Conservation (phyloP, 768 basidiomycete genomes). For the Lentinus tigrinus region DNA sequence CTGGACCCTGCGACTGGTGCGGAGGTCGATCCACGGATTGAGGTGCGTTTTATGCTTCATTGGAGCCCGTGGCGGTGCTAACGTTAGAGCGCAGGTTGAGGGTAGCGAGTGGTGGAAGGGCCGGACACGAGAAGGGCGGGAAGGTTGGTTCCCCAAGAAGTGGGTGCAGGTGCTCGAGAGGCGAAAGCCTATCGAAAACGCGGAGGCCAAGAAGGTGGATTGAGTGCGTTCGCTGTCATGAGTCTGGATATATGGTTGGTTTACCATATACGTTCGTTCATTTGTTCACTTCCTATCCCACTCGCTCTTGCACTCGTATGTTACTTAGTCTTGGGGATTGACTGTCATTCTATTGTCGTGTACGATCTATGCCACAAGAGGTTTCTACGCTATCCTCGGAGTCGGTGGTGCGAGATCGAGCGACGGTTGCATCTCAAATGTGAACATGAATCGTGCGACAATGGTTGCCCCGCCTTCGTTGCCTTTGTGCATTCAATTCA, state of each 20-base stretch:
- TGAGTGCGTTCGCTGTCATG: constrained; percentile 20
- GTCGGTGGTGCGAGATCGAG: no score
- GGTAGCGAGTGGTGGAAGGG: constrained; percentile 93
- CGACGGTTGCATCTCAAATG: no score
- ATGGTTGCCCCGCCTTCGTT: no score
- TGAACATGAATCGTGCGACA: no score
- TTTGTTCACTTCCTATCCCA: background rate
- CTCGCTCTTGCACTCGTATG: background rate
- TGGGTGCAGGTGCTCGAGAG: constrained; percentile 77
- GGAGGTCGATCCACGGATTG: constrained; percentile 64
- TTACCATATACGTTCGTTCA: background rate
- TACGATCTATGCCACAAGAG: no score
- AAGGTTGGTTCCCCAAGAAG: constrained; percentile 93
- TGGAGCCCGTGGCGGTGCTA: background rate
- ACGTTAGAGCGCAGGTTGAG: constrained; percentile 29
- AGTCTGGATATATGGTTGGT: background rate
- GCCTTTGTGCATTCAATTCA: no score
- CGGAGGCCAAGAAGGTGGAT: constrained; percentile 41
- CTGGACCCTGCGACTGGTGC: constrained; percentile 66
- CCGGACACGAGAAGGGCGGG: constrained; percentile 83
- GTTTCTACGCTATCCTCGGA: no score
- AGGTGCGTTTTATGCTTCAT: constrained; percentile 33
- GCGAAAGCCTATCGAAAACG: constrained; percentile 30
- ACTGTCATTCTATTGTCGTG: no score
- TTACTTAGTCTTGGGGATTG: no score